phyloP scores from a whole-genome alignment of 2,329 filamentous ascomycete species.

The Chaetomium sp. region DNA sequence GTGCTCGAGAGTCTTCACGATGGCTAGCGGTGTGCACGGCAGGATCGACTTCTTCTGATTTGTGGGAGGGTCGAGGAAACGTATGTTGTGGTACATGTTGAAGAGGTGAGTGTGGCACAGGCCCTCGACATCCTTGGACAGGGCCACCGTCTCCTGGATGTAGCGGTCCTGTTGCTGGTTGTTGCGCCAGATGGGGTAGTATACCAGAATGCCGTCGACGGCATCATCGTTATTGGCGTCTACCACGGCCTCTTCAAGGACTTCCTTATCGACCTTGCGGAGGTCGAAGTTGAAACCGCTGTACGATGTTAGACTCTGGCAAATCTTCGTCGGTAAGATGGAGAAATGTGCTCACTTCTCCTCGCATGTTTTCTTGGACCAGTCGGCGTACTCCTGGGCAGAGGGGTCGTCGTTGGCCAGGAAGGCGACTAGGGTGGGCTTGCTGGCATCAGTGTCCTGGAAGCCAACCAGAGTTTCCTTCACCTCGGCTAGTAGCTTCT shows the following conservation, averaged over 20 bases:
- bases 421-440: constrained; percentile 85
- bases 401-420: constrained; percentile 90
- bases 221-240: constrained; percentile 75
- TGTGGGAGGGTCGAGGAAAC: constrained; percentile 79
- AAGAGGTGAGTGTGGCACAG: constrained; percentile 91
- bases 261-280: constrained; percentile 79
- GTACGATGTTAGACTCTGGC: constrained; percentile 3
- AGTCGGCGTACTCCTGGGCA: constrained; percentile 91
- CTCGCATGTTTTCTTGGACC: constrained; percentile 93
- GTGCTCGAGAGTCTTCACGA: constrained; percentile 96
- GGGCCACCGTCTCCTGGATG: constrained; percentile 88
- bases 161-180: constrained; percentile 89
- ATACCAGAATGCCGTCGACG: constrained; percentile 92
- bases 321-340: not conserved
- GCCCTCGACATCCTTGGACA: constrained; percentile 93
- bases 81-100: constrained; percentile 99
- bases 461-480: constrained; percentile 72
- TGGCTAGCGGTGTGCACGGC: constrained; percentile 91
- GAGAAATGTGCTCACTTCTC: constrained; percentile 72
- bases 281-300: constrained; percentile 91
- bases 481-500: constrained; percentile 76
- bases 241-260: constrained; percentile 85
- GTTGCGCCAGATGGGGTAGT: constrained; percentile 90
- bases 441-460: constrained; percentile 54
- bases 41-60: constrained; percentile 87